phyloP scores from a whole-genome alignment of 2,329 filamentous ascomycete species.

The Alternaria infectoria region DNA sequence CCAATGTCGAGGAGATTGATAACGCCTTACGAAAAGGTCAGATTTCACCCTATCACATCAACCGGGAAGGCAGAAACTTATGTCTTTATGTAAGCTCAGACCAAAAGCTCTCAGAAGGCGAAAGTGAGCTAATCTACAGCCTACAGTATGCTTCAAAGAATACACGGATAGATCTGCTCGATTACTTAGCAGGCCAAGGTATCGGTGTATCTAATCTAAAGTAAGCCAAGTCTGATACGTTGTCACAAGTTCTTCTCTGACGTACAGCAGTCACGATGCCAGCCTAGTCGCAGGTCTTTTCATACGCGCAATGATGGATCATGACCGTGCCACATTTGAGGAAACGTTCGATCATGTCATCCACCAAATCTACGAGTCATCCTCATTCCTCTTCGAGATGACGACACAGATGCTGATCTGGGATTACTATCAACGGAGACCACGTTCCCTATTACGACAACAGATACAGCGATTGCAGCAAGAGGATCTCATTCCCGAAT shows the following conservation, averaged over 20 bases:
- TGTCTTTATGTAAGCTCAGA: conserved; percentile 8
- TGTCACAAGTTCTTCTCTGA: no score
- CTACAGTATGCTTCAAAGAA: conserved; percentile 2
- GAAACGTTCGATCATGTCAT: conserved; percentile 1
- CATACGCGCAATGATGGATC: conserved; percentile 1
- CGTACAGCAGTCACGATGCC: conserved; percentile 3
- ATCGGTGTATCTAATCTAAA: conserved; percentile 10
- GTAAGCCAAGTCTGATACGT: no score
- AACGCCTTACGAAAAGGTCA: conserved; percentile 12
- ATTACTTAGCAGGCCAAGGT: conserved; percentile 20
- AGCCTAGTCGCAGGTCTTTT: conserved; percentile 4
- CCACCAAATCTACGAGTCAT: conserved; percentile 2
- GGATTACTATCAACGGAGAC: conserved; percentile 4
- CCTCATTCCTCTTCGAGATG: conserved; percentile 5
- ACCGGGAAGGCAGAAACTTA: conserved; percentile 1
- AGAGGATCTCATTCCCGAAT: neutral
- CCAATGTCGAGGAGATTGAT: conserved; percentile 13
- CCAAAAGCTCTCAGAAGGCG: no score
- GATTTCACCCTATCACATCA: conserved; percentile 18
- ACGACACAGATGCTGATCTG: conserved; percentile 8
- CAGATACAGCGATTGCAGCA: neutral
- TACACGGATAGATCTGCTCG: conserved; percentile 11
- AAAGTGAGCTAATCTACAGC: no score
- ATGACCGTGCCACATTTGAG: neutral
- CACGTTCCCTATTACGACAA: neutral